These are phyloP conservation scores for Pseudogymnoascus verrucosus DNA, from an alignment of 2,329 filamentous ascomycete species.

Conservation along the genomic window DNA sequence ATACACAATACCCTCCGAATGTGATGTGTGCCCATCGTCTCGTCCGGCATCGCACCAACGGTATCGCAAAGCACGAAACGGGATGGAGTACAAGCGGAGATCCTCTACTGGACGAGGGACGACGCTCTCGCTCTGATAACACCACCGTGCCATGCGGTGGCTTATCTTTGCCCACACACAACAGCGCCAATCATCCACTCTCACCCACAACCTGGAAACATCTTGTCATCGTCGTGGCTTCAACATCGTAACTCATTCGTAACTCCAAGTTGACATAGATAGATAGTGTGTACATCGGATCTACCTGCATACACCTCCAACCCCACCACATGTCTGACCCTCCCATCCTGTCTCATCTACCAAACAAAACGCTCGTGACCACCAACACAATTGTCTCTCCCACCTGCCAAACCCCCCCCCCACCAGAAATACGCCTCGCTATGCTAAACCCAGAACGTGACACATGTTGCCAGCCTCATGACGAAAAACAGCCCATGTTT, in stretches of 20 bases:
- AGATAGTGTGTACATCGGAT: background rate
- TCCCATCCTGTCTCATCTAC: background rate
- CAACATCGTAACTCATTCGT: background rate
- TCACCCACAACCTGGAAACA: background rate
- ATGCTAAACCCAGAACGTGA: slow-evolving; percentile 1
- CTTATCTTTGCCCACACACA: background rate
- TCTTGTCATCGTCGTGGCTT: background rate
- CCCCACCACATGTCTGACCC: background rate
- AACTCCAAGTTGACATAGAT: background rate
- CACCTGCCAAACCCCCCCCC: background rate
- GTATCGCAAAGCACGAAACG: background rate
- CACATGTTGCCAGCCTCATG: background rate
- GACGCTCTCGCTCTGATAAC: background rate
- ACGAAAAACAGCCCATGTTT: background rate
- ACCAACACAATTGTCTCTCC: background rate
- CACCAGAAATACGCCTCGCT: background rate
- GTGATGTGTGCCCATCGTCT: background rate
- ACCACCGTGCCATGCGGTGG: background rate
- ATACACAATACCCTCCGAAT: background rate
- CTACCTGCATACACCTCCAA: background rate
- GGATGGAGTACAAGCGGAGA: background rate
- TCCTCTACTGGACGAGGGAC: background rate
- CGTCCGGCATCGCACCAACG: background rate
- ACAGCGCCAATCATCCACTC: background rate
- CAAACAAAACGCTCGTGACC: background rate